phyloP scores from a whole-genome alignment of 2,329 filamentous ascomycete genomes.

The Fusarium subglutinans region DNA sequence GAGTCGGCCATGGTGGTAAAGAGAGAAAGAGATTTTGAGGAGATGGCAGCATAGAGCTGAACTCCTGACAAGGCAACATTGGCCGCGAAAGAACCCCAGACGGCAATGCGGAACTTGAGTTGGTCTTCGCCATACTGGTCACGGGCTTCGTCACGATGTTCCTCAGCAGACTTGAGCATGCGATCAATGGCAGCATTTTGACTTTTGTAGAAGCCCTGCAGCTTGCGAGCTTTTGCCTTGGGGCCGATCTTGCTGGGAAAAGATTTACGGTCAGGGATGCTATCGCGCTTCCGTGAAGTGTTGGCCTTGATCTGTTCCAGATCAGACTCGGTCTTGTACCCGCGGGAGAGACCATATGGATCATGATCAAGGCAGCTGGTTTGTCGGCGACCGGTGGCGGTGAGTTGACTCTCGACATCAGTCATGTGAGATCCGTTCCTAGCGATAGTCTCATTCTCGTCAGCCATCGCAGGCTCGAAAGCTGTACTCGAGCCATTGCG shows the following conservation, averaged over 20 bases:
- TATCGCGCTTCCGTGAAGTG: conserved; percentile 77
- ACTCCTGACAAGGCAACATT: conserved; percentile 82
- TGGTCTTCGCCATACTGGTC: conserved; percentile 85
- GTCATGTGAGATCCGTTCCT: conserved; percentile 52
- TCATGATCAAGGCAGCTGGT: conserved; percentile 68
- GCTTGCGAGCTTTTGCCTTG: conserved; percentile 57
- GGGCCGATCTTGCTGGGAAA: conserved; percentile 34
- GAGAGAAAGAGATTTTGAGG: conserved; percentile 89
- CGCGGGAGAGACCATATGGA: conserved; percentile 80
- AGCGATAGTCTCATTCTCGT: conserved; percentile 52
- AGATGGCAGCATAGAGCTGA: conserved; percentile 88
- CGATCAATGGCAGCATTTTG: conserved; percentile 96
- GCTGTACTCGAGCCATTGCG: conserved; percentile 56
- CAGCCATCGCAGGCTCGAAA: conserved; percentile 51
- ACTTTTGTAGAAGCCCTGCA: conserved; percentile 85
- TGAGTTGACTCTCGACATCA: conserved; percentile 62
- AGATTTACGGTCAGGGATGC: conserved; percentile 36
- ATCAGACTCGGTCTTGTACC: conserved; percentile 80
- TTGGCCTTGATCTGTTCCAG: conserved; percentile 83
- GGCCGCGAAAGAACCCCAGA: conserved; percentile 76
- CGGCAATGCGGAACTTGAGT: conserved; percentile 74
- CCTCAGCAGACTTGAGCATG: conserved; percentile 90
- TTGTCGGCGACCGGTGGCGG: conserved; percentile 48
- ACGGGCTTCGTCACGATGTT: conserved; percentile 83
- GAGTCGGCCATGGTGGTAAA: conserved; percentile 98